These are phyloP conservation scores for Populus tremula DNA, from an alignment of 345 rosid species.

Conservation along the genomic window DNA sequence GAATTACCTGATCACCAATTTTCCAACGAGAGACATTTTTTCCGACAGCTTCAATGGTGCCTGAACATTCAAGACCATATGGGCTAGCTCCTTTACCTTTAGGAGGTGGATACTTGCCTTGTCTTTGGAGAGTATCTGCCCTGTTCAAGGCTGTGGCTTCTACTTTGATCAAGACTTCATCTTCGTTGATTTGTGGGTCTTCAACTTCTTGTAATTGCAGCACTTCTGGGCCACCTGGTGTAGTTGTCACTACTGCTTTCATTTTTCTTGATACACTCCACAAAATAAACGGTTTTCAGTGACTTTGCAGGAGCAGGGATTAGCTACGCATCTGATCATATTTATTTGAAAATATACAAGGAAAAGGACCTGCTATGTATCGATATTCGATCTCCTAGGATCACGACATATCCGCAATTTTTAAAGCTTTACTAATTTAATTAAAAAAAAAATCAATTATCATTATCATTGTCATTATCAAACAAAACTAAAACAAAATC, in stretches of 20 bases:
- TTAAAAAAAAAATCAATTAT: no score
- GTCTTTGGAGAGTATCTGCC: conserved; percentile 72
- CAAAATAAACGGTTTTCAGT: background rate
- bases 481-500: no score
- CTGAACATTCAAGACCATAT: conserved; percentile 84
- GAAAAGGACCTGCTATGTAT: no score
- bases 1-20: conserved; percentile 65
- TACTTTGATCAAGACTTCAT: conserved; percentile 66
- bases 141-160: conserved; percentile 76
- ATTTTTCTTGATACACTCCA: conserved; percentile 18
- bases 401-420: no score
- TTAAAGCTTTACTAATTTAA: no score
- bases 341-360: no score
- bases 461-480: no score
- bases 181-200: conserved; percentile 63
- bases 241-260: conserved; percentile 78
- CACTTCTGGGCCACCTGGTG: conserved; percentile 77
- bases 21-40: conserved; percentile 70
- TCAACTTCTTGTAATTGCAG: conserved; percentile 66
- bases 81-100: conserved; percentile 54
- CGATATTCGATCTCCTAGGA: no score
- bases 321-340: no score
- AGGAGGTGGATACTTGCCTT: conserved; percentile 72
- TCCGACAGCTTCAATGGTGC: conserved; percentile 63
- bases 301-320: background rate